Evolutionary conservation across 306 rosid genomes (phyloP), one percentile per base, ranked within the genome.

Genomic region (Vigna unguiculata): DNA sequence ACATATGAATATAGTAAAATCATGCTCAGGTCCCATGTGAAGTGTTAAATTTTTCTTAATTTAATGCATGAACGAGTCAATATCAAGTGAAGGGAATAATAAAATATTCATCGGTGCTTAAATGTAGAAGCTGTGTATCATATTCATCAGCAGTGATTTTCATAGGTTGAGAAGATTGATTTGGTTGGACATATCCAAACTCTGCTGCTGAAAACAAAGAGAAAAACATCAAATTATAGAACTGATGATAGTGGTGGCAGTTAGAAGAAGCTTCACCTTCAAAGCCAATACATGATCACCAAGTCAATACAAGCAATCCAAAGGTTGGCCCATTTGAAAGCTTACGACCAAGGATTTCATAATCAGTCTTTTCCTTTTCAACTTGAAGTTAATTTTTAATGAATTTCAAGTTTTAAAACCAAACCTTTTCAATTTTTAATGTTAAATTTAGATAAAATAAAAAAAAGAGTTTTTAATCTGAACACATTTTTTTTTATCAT

Each of bases 201-300:
- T 36, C 48, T 52, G 71, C 57, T 52, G 64, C 11, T 63, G 32
- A 51, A 19, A 53, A 51, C 24, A 49, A 22, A 46, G 51, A 28
- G 40, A 79, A 40, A 80, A 47, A 1, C 7, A 55, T 54, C 5
- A 34, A 46, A 24, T 47, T 58, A 57, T 36, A 34, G 67, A 68
- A 48, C 30, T 21, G 0, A 68, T 68, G 0, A 67, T 58, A 66
- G 80, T 81, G 76, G 48, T 24, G 72, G 72, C 72, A 66, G 71
- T 74, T 66, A 55, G 80, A 8, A 55, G 80, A 8, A 69, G 61
- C 73, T 69, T 74, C 78, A 69, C 61, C 78, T 81, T 81, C 53
- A 30, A 76, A 75, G 59, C 66, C 45, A 81, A 81, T 69, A 69
- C 49, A 74, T 47, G 49, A 34, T 67, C 80, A 75, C 12, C 53